These are phyloP conservation scores for Solanum sitiens DNA, from an alignment of 257 asterid species.

Conservation along the genomic window DNA sequence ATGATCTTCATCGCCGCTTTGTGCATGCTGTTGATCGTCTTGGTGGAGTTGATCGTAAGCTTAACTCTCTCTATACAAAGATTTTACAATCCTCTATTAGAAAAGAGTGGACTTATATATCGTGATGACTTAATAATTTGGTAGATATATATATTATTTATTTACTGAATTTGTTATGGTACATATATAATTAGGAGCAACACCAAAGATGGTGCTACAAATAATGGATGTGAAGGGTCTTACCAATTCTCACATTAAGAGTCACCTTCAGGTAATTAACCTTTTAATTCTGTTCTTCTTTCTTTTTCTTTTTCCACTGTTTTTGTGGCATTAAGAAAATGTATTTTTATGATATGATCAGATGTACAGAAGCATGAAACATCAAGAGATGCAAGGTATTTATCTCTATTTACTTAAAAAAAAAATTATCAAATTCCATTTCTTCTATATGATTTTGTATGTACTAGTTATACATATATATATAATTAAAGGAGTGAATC, in stretches of 20 bases:
- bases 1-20: slow-evolving; percentile 53
- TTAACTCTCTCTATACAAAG: not conserved
- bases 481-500: not conserved
- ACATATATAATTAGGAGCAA: slow-evolving; percentile 38
- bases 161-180: not conserved
- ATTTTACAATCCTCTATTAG: not conserved
- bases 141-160: not conserved
- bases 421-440: not conserved
- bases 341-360: slow-evolving; percentile 8
- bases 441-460: not conserved
- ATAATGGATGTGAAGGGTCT: slow-evolving; percentile 70
- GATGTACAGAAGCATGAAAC: slow-evolving; percentile 75
- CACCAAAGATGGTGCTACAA: slow-evolving; percentile 71
- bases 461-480: not conserved
- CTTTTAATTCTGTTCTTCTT: too few relatives aligned
- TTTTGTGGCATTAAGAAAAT: not conserved
- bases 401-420: not conserved
- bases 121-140: not conserved
- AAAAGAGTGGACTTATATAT: too few relatives aligned
- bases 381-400: slow-evolving; percentile 55
- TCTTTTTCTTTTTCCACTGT: not conserved
- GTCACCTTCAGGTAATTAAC: slow-evolving; percentile 65
- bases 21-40: slow-evolving; percentile 55
- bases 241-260: slow-evolving; percentile 64
- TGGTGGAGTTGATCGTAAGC: slow-evolving; percentile 64